Conservation (phyloP, 2,329 filamentous ascomycete genomes). For the Alternaria alternata region DNA sequence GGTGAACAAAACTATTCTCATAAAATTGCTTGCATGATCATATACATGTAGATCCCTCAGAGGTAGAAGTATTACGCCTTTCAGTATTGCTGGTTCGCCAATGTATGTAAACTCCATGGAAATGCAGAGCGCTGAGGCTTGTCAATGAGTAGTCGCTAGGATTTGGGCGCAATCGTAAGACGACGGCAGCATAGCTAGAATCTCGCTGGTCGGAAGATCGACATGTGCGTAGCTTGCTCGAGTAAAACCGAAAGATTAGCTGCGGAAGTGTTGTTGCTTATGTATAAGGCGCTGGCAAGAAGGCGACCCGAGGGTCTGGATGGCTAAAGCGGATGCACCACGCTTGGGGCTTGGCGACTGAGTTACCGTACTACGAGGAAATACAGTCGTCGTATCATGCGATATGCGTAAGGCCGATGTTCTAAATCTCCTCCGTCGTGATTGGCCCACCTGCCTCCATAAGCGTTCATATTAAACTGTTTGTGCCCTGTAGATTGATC, state of each 20-base stretch:
- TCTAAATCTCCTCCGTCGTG: neutral
- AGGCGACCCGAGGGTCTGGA: neutral
- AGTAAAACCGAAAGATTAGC: neutral
- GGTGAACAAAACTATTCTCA: neutral
- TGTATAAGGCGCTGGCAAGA: neutral
- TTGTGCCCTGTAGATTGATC: neutral
- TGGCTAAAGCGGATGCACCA: neutral
- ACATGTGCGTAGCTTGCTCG: neutral
- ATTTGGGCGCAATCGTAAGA: neutral
- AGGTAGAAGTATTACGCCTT: neutral
- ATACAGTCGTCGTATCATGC: neutral
- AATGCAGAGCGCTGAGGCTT: neutral
- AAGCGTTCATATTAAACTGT: neutral
- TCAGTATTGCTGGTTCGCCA: neutral
- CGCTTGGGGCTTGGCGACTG: neutral
- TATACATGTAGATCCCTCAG: neutral
- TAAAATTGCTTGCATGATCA: neutral
- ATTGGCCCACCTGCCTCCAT: neutral
- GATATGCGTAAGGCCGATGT: neutral
- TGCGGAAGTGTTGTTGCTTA: neutral
- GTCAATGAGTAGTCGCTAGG: neutral
- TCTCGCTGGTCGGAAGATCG: neutral
- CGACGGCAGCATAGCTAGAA: neutral
- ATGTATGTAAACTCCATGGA: neutral
- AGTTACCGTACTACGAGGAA: neutral